Percentiles rank a stretch among this genome's conserved stretches.
These are phyloP conservation scores for Handroanthus guayacan DNA, from an alignment of 257 asterid species.

Conservation along the genomic window DNA sequence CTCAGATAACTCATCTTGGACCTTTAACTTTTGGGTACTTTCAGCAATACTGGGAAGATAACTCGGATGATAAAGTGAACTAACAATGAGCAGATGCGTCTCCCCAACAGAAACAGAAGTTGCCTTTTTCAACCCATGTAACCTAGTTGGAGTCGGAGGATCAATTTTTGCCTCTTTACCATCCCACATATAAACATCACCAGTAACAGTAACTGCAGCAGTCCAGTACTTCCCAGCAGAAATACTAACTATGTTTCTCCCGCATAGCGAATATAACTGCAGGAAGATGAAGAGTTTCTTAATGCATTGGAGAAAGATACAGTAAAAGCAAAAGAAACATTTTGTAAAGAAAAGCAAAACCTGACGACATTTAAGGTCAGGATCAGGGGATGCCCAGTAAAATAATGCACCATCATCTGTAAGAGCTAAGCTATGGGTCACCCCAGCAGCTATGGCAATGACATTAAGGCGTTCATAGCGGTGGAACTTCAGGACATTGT, in stretches of 20 bases:
- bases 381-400: conserved; percentile 91
- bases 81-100: conserved; percentile 79
- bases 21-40: conserved; percentile 44
- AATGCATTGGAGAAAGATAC: conserved; percentile 11
- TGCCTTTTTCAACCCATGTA: conserved; percentile 94
- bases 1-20: conserved; percentile 60
- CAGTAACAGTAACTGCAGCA: conserved; percentile 86
- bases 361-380: conserved; percentile 81
- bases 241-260: conserved; percentile 66
- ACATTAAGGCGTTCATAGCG: conserved; percentile 83
- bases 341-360: conserved; percentile 46
- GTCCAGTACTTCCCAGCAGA: conserved; percentile 98
- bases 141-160: conserved; percentile 65
- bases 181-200: conserved; percentile 95
- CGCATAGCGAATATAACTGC: conserved; percentile 74
- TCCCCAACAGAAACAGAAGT: conserved; percentile 95
- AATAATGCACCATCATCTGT: conserved; percentile 94
- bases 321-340: conserved; percentile 9
- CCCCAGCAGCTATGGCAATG: conserved; percentile 86
- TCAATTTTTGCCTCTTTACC: conserved; percentile 67
- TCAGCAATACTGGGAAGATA: conserved; percentile 47
- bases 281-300: conserved; percentile 27
- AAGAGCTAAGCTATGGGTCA: conserved; percentile 82
- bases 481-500: conserved; percentile 73
- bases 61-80: conserved; percentile 88